Percentiles rank a stretch among this genome's conserved stretches.
Evolutionary conservation across 768 basidiomycete genomes (phyloP).

Genomic region (Psilocybe cyanescens): DNA sequence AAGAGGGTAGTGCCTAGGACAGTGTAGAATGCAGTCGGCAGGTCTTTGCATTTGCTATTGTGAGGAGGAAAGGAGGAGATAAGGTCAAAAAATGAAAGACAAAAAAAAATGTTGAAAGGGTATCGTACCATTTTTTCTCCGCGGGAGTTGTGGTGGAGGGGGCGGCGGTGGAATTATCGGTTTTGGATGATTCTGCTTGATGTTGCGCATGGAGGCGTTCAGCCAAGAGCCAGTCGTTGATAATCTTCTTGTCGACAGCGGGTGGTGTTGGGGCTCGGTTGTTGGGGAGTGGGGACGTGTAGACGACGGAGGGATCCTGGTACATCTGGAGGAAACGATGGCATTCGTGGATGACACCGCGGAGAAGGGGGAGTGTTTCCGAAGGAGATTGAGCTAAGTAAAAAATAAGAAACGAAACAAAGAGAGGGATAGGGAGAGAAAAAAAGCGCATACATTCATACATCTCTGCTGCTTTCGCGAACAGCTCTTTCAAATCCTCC

Average conservation of each 20-base stretch:
- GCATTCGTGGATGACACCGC: conserved; percentile 70
- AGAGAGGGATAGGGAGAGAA: neutral
- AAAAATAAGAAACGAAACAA: neutral
- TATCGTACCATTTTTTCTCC: conserved; percentile 7
- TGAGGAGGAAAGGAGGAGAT: neutral
- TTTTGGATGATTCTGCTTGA: neutral
- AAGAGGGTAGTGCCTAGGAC: conserved; percentile 68
- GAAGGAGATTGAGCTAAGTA: conserved; percentile 44
- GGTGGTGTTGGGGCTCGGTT: neutral
- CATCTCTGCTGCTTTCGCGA: conserved; percentile 55
- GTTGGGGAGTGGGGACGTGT: conserved; percentile 23
- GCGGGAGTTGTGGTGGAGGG: neutral
- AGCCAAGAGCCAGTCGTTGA: neutral
- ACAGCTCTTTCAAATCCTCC: conserved; percentile 70
- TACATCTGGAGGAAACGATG: conserved; percentile 60
- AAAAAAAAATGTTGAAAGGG: neutral
- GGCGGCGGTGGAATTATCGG: neutral
- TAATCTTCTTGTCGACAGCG: neutral
- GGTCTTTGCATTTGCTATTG: conserved; percentile 46
- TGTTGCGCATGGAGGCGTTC: neutral
- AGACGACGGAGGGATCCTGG: conserved; percentile 60
- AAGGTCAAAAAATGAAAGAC: neutral
- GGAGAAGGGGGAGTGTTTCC: conserved; percentile 57
- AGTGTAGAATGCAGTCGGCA: conserved; percentile 68
- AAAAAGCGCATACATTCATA: conserved; percentile 54